phyloP scores from a whole-genome alignment of 2,329 filamentous ascomycete genomes.

The Diaporthe australafricana region DNA sequence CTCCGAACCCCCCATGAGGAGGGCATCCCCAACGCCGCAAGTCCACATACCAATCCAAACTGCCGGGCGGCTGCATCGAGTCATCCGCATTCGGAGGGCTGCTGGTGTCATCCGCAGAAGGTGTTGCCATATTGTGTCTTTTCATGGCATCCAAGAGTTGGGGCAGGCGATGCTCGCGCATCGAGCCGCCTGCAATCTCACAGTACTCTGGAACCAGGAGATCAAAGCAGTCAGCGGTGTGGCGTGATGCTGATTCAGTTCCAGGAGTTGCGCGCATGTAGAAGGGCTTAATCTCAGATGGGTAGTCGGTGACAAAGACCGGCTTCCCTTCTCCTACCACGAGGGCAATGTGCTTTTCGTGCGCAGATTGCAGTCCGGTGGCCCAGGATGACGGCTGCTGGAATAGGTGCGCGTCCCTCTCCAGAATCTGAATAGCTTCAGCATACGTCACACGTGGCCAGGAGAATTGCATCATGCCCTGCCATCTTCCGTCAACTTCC shows the following conservation, averaged over 20 bases:
- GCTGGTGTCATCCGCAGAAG: slow-evolving; percentile 37
- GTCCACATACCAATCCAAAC: slow-evolving; percentile 87
- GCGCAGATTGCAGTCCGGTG: slow-evolving; percentile 85
- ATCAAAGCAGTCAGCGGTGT: slow-evolving; percentile 90
- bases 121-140: slow-evolving; percentile 69
- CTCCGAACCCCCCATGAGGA: slow-evolving; percentile 89
- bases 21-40: slow-evolving; percentile 91
- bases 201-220: slow-evolving; percentile 86
- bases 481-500: slow-evolving; percentile 77
- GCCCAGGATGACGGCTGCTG: slow-evolving; percentile 77
- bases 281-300: slow-evolving; percentile 84
- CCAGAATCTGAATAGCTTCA: slow-evolving; percentile 77
- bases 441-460: slow-evolving; percentile 91
- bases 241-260: neutral
- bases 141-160: slow-evolving; percentile 78
- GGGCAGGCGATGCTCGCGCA: slow-evolving; percentile 84
- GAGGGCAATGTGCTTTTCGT: slow-evolving; percentile 88
- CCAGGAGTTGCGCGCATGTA: slow-evolving; percentile 65
- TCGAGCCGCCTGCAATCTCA: slow-evolving; percentile 88
- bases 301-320: slow-evolving; percentile 94
- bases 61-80: slow-evolving; percentile 20
- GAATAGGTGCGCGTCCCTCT: slow-evolving; percentile 72
- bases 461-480: slow-evolving; percentile 65
- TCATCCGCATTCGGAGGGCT: slow-evolving; percentile 39
- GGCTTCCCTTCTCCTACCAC: slow-evolving; percentile 67